Evolutionary conservation across 148 eudicot genomes (phyloP), one percentile per base, ranked within the genome.

Genomic region (Simmondsia chinensis): DNA sequence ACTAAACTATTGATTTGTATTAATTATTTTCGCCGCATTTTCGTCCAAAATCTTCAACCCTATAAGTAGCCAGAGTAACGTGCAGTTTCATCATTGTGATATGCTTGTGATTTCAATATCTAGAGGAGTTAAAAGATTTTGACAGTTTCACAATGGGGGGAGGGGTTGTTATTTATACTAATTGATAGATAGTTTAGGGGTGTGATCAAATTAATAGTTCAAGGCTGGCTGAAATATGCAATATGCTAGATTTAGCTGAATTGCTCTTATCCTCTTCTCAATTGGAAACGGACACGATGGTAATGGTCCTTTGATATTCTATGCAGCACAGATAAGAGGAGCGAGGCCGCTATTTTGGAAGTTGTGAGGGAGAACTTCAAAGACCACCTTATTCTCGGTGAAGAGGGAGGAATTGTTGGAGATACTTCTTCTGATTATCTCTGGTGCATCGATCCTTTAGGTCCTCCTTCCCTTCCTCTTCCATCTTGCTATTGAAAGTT

Each of bases 371-470:
- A 52, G 65, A 86, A 77, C 66, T 91, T 91, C 48, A 57, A 42
- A 16, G 94, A 82, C 56, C 99, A 91, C 70, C 95, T 91, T 39
- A 86, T 91, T 71, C 95, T 85, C 54, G 99, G 99, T 57, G 99
- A 91, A 71, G 99, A 91, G 63, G 99, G 99, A 74, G 99, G 99
- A 44, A 28, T 91, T 41, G 76, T 68, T 68, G 99, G 99, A 41
- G 89, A 91, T 43, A 64, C 94, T 59, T 79, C 94, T 43, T 91
- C 99, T 46, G 89, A 91, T 72, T 91, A 81, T 53, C 99, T 91
- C 54, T 91, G 99, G 99, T 91, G 99, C 82, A 91, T 91, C 62
- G 99, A 91, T 63, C 99, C 99, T 24, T 59, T 91, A 71, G 99
- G 99, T 91, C 32, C 45, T 64, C 36, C 37, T 39, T 11, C 48